Conservation (phyloP, 208 protist species). For the Acanthamoeba royreba region DNA sequence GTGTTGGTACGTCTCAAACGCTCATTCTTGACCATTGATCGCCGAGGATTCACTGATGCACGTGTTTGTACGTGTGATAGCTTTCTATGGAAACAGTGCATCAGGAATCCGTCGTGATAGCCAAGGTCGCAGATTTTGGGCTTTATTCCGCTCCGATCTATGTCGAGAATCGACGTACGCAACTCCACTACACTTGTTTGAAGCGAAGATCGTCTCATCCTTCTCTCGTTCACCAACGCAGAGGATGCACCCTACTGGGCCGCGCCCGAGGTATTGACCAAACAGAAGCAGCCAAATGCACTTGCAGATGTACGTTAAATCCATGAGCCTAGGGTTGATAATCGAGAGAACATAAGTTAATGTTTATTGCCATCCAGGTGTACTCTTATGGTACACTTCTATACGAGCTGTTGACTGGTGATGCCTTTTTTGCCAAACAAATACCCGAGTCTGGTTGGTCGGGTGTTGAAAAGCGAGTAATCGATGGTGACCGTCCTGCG, state of each 20-base stretch:
- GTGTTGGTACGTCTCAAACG: background rate
- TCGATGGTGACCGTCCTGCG: background rate
- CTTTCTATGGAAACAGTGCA: background rate
- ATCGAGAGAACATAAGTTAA: background rate
- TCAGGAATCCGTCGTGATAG: background rate
- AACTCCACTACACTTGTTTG: background rate
- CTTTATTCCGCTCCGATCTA: background rate
- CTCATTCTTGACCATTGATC: background rate
- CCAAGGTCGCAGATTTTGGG: background rate
- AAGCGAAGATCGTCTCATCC: background rate
- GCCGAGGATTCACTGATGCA: background rate
- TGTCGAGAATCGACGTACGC: background rate
- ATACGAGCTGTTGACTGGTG: background rate
- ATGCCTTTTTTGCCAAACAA: background rate
- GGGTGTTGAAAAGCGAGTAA: background rate
- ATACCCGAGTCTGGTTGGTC: background rate
- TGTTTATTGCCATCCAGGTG: background rate
- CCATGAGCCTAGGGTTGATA: background rate
- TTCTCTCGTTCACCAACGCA: background rate
- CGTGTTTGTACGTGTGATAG: background rate
- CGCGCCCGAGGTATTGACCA: conserved; percentile 8
- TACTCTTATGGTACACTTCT: background rate
- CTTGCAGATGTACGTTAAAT: background rate
- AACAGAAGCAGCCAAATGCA: background rate
- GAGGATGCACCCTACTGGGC: background rate